These are phyloP conservation scores for Pseudogymnoascus pannorum DNA, from an alignment of 2,329 filamentous ascomycete genomes.

Conservation along the genomic window DNA sequence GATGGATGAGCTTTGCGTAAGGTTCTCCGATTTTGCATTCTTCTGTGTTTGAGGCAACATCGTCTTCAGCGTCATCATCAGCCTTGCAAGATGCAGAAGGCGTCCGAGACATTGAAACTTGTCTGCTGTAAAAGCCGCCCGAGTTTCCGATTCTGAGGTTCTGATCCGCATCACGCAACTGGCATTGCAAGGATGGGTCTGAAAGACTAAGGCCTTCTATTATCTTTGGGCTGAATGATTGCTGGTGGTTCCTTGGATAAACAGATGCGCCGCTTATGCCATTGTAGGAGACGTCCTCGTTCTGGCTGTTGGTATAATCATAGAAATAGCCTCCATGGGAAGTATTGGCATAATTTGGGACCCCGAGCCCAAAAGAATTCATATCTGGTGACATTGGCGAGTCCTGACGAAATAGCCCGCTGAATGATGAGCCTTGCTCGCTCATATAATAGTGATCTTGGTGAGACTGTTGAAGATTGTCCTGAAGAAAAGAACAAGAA, in stretches of 20 bases:
- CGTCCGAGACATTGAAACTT: conserved; percentile 10
- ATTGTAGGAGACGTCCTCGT: not conserved
- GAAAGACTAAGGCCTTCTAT: not conserved
- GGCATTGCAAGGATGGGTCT: not conserved
- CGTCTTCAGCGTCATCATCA: conserved; percentile 24
- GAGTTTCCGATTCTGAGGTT: not conserved
- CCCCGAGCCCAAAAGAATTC: not conserved
- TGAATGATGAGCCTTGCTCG: not conserved
- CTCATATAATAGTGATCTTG: not conserved
- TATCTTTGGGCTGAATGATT: conserved; percentile 1
- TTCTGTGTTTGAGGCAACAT: conserved; percentile 22
- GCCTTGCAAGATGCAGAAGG: conserved; percentile 16
- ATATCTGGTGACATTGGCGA: conserved; percentile 1
- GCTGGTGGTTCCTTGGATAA: not conserved
- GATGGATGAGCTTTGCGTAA: conserved; percentile 76
- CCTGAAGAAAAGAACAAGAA: conserved; percentile 2
- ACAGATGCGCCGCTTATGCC: not conserved
- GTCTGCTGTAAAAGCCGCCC: conserved; percentile 2
- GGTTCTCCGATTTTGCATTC: conserved; percentile 42
- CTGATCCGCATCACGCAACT: not conserved
- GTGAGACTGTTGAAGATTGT: not conserved
- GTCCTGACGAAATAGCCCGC: not conserved
- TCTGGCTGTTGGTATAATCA: not conserved
- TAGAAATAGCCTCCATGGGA: not conserved
- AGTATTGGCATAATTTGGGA: not conserved